A percentile compares a stretch with the other conserved stretches of the same genome.
These are phyloP conservation scores for Vitis amurensis DNA, from an alignment of 164 flowering plant species.

Conservation along the genomic window DNA sequence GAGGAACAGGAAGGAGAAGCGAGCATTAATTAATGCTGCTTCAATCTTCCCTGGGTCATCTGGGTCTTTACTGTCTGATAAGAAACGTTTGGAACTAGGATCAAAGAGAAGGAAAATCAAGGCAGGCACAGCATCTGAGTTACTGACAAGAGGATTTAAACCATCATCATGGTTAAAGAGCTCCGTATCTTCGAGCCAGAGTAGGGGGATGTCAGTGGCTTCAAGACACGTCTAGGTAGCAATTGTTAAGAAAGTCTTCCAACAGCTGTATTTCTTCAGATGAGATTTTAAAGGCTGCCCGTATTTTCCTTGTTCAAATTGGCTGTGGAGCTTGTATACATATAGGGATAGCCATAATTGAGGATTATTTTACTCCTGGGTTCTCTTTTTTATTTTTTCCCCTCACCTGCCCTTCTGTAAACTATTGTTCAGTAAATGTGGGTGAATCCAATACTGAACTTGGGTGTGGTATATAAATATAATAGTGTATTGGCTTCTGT, in stretches of 20 bases:
- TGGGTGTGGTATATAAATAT: too few species aligned
- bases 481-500: too few species aligned
- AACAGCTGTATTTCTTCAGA: too few species aligned
- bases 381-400: too few species aligned
- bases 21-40: constrained; percentile 67
- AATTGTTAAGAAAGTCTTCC: not conserved
- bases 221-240: constrained; percentile 15
- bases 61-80: constrained; percentile 27
- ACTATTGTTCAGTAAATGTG: too few species aligned
- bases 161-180: constrained; percentile 55
- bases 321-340: too few species aligned
- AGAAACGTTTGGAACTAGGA: constrained; percentile 53
- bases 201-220: constrained; percentile 14
- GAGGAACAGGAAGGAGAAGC: constrained; percentile 60
- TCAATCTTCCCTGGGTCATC: constrained; percentile 63
- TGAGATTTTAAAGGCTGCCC: too few species aligned
- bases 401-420: too few species aligned
- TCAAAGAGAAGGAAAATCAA: constrained; percentile 76
- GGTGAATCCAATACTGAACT: too few species aligned
- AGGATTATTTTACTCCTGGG: too few species aligned
- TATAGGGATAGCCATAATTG: too few species aligned
- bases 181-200: constrained; percentile 14
- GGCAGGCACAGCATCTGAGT: constrained; percentile 51
- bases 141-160: constrained; percentile 49
- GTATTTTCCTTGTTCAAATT: too few species aligned